Evolutionary conservation across 176 grass and related monocot species (phyloP), one percentile per base, ranked within the genome.

Genomic region (Poa pratensis): DNA sequence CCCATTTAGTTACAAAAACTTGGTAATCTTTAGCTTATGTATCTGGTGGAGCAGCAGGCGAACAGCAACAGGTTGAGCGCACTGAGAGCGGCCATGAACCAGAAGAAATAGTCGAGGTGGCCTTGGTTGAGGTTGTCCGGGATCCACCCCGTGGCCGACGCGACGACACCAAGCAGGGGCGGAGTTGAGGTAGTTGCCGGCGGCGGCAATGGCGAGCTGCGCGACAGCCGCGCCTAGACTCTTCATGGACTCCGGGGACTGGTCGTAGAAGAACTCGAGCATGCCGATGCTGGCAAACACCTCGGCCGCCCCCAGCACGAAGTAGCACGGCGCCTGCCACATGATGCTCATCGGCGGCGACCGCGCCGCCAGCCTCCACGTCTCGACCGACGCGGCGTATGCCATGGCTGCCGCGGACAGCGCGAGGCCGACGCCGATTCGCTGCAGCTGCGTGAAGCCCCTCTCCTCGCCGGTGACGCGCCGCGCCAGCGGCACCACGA

Each of bases 251-350:
- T 40, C 59, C 1, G 87, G 87, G 16, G 87, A 80, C 68, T 85
- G 58, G 18, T 84, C 57, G 19, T 89, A 89, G 76, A 75, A 89
- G 63, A 85, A 89, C 66, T 89, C 87, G 2, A 84, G 42, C 22
- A 61, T 37, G 35, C 88, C 83, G 7, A 89, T 68, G 50, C 18
- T 34, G 1, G 83, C 26, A 42, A 89, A 89, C 13, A 85, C 83
- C 26, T 85, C 61, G 0, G 62, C 88, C 45, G 51, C 62, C 12
- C 88, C 88, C 0, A 85, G 37, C 51, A 86, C 15, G 1, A 60
- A 69, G 49, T 86, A 86, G 32, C 17, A 39, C 17, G 72, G 48
- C 7, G 26, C 73, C 46, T 53, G 48, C 73, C 42, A 73, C 69
- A 48, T 73, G 69, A 80, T 40, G 61, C 55, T 58, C 19, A 66